Conservation (phyloP, 805 yeast species). For the Candida nanaspora region DNA sequence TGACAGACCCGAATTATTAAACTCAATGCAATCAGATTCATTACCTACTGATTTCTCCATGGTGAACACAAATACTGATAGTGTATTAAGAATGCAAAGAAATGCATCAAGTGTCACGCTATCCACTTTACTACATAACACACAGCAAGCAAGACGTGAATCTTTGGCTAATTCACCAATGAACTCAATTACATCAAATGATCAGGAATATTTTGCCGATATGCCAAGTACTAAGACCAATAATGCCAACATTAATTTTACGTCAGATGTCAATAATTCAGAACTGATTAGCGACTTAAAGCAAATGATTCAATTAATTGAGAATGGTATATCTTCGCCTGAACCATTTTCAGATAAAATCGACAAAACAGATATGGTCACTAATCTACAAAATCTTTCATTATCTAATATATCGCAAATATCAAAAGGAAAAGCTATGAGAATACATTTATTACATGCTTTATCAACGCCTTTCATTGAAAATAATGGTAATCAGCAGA, state of each 20-base stretch:
- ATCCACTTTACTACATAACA: constrained; percentile 36
- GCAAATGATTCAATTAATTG: constrained; percentile 42
- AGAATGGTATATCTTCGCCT: constrained; percentile 23
- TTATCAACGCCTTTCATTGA: constrained; percentile 62
- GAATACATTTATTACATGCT: constrained; percentile 48
- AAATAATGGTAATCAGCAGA: constrained; percentile 3
- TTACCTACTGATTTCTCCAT: too few species aligned
- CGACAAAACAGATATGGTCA: constrained; percentile 35
- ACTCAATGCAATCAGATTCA: constrained; percentile 13
- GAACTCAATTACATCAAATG: background rate
- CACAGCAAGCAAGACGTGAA: constrained; percentile 9
- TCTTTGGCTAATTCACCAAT: background rate
- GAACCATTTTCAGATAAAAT: constrained; percentile 16
- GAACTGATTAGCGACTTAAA: constrained; percentile 35
- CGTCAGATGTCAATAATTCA: background rate
- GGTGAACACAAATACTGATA: constrained; percentile 16
- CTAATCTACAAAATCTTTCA: constrained; percentile 52
- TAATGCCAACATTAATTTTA: background rate
- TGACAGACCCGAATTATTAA: constrained; percentile 48
- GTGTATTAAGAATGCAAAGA: constrained; percentile 27
- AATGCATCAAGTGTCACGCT: constrained; percentile 42
- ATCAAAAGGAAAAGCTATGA: constrained; percentile 33
- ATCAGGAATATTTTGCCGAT: background rate
- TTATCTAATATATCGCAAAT: constrained; percentile 31
- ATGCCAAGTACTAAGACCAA: background rate